Evolutionary conservation across 1,139 yeast genomes (phyloP), one percentile per base, ranked within the genome.

Genomic region (Hansenula lynferdii): DNA sequence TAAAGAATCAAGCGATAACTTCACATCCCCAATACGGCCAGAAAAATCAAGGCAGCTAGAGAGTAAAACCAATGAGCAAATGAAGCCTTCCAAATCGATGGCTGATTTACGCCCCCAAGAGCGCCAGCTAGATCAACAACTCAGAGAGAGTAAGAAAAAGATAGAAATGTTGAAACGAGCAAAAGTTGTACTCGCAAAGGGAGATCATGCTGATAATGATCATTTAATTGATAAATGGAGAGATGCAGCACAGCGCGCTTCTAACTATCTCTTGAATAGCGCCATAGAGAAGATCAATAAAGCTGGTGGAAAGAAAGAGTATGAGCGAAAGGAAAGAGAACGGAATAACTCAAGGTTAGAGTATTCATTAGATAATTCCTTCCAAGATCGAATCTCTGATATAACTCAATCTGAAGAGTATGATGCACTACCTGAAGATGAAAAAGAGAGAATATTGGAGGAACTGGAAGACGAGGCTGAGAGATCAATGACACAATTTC

Each of bases 251-350:
- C 69, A 69, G 42, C 56, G 52, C 34, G 73, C 72, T 0, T 65
- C 76, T 28, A 62, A 65, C 28, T 69, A 61, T 42, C 41, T 73
- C 28, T 47, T 61, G 23, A 70, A 70, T 43, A 62, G 67, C 8
- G 70, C 73, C 0, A 43, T 59, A 17, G 47, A 59, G 10, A 70
- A 69, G 40, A 61, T 72, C 5, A 58, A 58, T 22, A 61, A 54
- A 39, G 55, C 65, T 56, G 77, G 77, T 14, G 78, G 78, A 0
- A 64, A 70, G 41, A 61, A 57, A 31, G 71, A 67, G 38, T 63
- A 64, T 36, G 51, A 60, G 23, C 55, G 56, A 39, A 59, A 57
- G 27, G 68, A 65, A 42, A 49, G 60, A 14, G 63, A 67, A 23
- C 58, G 54, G 16, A 47, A 60, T 32, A 59, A 60, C 32, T 55